Evolutionary conservation across 1,284 basidiomycete genomes (phyloP).

Genomic region (Hemileia vastatrix): DNA sequence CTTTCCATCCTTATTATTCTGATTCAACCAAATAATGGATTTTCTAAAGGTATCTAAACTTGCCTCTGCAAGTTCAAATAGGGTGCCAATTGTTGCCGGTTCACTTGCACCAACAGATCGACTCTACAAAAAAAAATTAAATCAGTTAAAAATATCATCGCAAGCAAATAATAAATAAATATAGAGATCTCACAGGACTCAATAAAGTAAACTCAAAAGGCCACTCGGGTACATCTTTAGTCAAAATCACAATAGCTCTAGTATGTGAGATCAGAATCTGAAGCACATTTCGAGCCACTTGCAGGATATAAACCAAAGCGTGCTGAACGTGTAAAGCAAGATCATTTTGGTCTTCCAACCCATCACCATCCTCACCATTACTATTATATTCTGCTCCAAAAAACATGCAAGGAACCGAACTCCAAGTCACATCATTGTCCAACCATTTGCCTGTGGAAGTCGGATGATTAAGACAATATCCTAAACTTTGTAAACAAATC

Average conservation of each 20-base stretch:
- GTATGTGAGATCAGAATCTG: constrained; percentile 19
- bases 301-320: constrained; percentile 21
- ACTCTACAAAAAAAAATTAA: too few species aligned
- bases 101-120: constrained; percentile 19
- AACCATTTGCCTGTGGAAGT: constrained; percentile 21
- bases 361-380: neutral
- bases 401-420: too few species aligned
- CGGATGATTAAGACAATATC: constrained; percentile 21
- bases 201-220: constrained; percentile 16
- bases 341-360: too few species aligned
- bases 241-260: constrained; percentile 18
- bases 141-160: neutral
- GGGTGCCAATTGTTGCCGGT: constrained; percentile 15
- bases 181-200: constrained; percentile 15
- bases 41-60: constrained; percentile 17
- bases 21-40: too few species aligned
- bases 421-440: constrained; percentile 20
- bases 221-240: constrained; percentile 18
- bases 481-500: constrained; percentile 14
- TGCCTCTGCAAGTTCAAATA: constrained; percentile 19
- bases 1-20: too few species aligned
- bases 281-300: constrained; percentile 16
- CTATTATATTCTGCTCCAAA: too few species aligned
- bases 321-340: constrained; percentile 17
- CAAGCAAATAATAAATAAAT: neutral